Evolutionary conservation across 495 filamentous ascomycete genomes (phyloP).

Genomic region (Hypoxylon crocopeplum): DNA sequence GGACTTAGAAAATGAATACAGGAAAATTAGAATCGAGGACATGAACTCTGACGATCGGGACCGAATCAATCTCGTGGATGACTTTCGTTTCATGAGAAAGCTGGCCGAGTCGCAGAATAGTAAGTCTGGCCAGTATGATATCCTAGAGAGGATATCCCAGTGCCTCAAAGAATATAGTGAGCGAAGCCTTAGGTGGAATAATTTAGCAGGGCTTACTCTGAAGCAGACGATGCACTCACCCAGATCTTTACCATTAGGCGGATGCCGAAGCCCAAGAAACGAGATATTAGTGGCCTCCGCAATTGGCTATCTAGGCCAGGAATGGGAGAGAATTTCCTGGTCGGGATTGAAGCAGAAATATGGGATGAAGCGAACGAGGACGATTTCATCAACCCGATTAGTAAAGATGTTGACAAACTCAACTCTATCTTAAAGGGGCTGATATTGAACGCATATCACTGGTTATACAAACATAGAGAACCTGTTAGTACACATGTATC

Average conservation of each 20-base stretch:
- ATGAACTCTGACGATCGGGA: neutral
- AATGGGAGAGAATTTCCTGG: neutral
- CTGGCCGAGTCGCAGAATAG: neutral
- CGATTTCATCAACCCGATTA: neutral
- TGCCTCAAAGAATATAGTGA: neutral
- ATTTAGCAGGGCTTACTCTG: neutral
- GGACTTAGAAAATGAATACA: neutral
- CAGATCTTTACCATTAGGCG: neutral
- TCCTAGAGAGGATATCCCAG: neutral
- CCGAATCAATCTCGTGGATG: neutral
- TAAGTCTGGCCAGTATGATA: neutral
- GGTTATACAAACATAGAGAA: neutral
- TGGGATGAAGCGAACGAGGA: neutral
- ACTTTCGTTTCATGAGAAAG: neutral
- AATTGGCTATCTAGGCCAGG: neutral
- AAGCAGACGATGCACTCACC: neutral
- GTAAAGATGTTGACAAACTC: neutral
- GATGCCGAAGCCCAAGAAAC: neutral
- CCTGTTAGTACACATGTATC: neutral
- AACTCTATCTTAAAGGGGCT: neutral
- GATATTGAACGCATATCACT: neutral
- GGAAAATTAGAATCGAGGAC: neutral
- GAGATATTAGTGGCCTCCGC: neutral
- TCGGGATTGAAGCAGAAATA: neutral
- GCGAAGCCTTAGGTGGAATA: neutral